These are phyloP conservation scores for Lepidium sativum DNA, from an alignment of 345 rosid genomes.

Conservation along the genomic window DNA sequence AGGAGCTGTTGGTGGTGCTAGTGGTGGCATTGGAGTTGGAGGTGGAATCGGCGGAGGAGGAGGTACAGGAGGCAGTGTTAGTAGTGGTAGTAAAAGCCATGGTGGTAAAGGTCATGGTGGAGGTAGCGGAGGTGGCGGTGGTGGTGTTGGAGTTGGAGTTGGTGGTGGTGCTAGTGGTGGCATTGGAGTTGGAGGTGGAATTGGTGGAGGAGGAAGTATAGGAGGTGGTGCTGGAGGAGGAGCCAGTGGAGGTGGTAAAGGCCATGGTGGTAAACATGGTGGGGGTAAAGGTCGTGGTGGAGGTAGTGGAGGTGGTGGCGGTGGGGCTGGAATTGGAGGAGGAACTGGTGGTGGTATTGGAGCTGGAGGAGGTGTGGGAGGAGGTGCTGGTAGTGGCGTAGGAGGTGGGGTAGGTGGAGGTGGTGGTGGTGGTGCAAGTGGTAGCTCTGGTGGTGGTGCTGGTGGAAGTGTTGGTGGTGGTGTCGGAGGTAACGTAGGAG, in stretches of 20 bases:
- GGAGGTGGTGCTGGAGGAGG: not conserved
- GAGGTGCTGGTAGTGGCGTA: not conserved
- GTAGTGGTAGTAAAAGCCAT: too few species aligned
- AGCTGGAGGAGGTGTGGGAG: not conserved
- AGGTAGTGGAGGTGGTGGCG: not conserved
- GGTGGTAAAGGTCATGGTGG: too few species aligned
- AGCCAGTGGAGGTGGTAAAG: not conserved
- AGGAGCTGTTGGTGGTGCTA: not conserved
- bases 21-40: not conserved
- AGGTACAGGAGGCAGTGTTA: too few species aligned
- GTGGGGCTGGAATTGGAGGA: constrained; percentile 4
- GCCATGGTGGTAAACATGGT: not conserved
- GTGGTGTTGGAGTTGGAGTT: not conserved
- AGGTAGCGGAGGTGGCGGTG: not conserved
- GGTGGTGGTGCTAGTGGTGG: not conserved
- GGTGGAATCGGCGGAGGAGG: constrained; percentile 8
- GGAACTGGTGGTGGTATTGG: not conserved
- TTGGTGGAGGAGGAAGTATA: not conserved
- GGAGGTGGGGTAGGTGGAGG: not conserved
- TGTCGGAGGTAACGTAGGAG: not conserved
- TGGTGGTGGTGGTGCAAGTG: not conserved
- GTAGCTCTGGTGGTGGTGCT: not conserved
- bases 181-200: constrained; percentile 4
- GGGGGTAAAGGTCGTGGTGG: not conserved
- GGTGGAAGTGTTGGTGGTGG: not conserved